phyloP scores from a whole-genome alignment of 768 basidiomycete genomes.

The Termitomyces sp. region DNA sequence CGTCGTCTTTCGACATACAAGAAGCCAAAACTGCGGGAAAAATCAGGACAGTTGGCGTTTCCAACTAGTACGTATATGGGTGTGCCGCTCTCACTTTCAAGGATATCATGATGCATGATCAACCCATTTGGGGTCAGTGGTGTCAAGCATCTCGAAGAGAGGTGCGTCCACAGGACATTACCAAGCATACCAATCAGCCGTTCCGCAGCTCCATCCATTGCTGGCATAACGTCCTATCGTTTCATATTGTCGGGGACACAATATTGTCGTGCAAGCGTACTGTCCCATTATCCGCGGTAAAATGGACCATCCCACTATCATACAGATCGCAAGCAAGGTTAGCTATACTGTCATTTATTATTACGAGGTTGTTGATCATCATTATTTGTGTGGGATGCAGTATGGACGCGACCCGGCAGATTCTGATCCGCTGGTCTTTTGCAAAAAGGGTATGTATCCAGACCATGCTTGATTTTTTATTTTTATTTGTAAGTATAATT shows the following conservation, averaged over 20 bases:
- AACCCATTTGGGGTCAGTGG: conserved; percentile 32
- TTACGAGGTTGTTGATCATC: not conserved
- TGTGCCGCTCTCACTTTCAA: not conserved
- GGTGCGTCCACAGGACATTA: conserved; percentile 26
- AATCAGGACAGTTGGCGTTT: conserved; percentile 71
- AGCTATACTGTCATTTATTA: conserved; percentile 4
- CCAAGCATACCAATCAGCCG: not conserved
- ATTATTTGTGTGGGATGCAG: conserved; percentile 24
- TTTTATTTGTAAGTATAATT: not conserved
- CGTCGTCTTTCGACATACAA: conserved; percentile 65
- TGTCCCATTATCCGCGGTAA: conserved; percentile 66
- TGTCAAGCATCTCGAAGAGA: conserved; percentile 72
- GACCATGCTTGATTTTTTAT: not conserved
- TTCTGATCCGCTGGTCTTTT: conserved; percentile 89
- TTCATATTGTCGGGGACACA: conserved; percentile 57
- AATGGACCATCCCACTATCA: conserved; percentile 49
- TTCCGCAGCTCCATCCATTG: conserved; percentile 65
- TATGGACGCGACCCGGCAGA: conserved; percentile 60
- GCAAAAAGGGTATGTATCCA: conserved; percentile 60
- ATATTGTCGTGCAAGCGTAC: conserved; percentile 68
- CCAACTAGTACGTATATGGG: conserved; percentile 60
- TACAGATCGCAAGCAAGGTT: conserved; percentile 56
- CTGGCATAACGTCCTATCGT: conserved; percentile 81
- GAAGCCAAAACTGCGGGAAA: conserved; percentile 61
- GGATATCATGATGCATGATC: not conserved